Conservation (phyloP, 2,329 filamentous ascomycete genomes). For the Chaetothyriales sp. region DNA sequence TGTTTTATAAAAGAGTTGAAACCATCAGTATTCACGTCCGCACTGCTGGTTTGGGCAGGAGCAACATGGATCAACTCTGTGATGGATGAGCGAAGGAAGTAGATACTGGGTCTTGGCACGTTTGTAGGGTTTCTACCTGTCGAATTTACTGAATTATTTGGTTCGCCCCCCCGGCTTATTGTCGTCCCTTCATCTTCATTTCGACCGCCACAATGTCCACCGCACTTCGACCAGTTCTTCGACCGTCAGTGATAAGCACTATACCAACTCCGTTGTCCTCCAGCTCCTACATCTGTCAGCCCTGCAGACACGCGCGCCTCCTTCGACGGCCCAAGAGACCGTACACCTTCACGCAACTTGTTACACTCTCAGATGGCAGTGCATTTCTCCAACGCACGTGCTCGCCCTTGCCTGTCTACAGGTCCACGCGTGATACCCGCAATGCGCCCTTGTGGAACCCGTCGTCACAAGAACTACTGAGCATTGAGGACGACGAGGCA, state of each 20-base stretch:
- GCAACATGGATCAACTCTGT: not conserved
- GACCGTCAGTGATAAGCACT: conserved; percentile 11
- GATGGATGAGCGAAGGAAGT: not conserved
- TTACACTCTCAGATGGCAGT: conserved; percentile 81
- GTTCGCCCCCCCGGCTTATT: no score
- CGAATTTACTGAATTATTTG: not conserved
- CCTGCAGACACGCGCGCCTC: conserved; percentile 69
- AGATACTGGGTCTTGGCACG: not conserved
- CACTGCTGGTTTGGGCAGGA: not conserved
- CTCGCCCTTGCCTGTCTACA: conserved; percentile 41
- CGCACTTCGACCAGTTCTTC: conserved; percentile 14
- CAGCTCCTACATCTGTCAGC: conserved; percentile 35
- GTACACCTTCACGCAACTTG: conserved; percentile 92
- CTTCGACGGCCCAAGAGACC: conserved; percentile 77
- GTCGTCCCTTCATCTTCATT: not conserved
- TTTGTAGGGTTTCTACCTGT: not conserved
- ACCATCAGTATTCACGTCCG: not conserved
- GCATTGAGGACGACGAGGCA: conserved; percentile 89
- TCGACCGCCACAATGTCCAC: conserved; percentile 6
- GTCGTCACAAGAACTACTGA: conserved; percentile 59
- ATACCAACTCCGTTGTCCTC: conserved; percentile 8
- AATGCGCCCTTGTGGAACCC: conserved; percentile 92
- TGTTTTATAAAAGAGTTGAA: not conserved
- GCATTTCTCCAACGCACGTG: conserved; percentile 46
- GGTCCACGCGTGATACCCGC: conserved; percentile 62